Conservation (phyloP, 768 basidiomycete species). For the Boletus vinaceobasis region DNA sequence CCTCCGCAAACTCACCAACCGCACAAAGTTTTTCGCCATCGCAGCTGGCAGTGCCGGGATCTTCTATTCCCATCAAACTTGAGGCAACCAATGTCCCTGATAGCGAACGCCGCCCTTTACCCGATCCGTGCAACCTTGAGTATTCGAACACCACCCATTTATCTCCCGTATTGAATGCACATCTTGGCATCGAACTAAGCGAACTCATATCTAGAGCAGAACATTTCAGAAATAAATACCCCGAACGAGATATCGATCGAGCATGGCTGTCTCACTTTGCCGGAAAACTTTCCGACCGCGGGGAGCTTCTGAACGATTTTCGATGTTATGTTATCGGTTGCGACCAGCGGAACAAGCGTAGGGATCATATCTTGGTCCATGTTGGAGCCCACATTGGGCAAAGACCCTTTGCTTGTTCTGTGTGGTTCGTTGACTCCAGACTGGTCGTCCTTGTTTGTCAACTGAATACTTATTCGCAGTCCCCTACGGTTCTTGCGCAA, state of each 20-base stretch:
- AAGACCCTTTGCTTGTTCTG: constrained; percentile 58
- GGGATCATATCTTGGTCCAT: constrained; percentile 73
- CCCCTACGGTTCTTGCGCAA: constrained; percentile 64
- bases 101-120: not conserved
- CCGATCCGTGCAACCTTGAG: not conserved
- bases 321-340: constrained; percentile 69
- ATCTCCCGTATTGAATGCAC: constrained; percentile 62
- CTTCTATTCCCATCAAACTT: not conserved
- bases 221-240: constrained; percentile 50
- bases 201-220: constrained; percentile 56
- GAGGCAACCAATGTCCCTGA: not conserved
- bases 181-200: constrained; percentile 53
- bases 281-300: constrained; percentile 57
- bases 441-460: not conserved
- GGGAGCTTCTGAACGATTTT: constrained; percentile 56
- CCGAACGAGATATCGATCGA: constrained; percentile 58
- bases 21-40: not conserved
- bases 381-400: constrained; percentile 71
- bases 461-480: constrained; percentile 34
- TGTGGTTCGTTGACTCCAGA: constrained; percentile 48
- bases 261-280: constrained; percentile 65
- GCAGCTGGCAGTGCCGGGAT: not conserved
- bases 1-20: constrained; percentile 1
- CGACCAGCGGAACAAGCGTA: constrained; percentile 63
- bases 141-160: constrained; percentile 1